Conservation (phyloP, 2,329 filamentous ascomycete species). For the Colletotrichum sp. region DNA sequence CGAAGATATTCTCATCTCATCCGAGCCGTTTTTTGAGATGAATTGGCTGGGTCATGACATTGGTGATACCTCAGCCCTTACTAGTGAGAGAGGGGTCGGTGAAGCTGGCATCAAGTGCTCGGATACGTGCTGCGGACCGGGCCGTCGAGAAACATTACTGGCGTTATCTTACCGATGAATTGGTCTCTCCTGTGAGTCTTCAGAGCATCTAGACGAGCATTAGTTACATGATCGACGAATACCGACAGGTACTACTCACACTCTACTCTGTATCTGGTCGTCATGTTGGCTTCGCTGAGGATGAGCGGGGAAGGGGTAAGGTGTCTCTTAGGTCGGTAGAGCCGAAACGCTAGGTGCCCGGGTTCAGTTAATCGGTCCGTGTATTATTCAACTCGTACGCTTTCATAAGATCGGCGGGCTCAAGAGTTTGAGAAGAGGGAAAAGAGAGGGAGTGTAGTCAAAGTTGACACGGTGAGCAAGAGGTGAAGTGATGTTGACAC, state of each 20-base stretch:
- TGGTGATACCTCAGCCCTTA: not conserved
- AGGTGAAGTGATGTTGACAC: constrained; percentile 9
- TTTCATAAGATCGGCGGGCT: not conserved
- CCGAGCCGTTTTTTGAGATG: not conserved
- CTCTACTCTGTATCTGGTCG: constrained; percentile 72
- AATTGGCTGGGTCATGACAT: not conserved
- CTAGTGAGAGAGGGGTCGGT: not conserved
- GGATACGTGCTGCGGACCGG: not conserved
- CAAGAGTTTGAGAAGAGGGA: not conserved
- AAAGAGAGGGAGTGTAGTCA: not conserved
- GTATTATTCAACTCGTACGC: not conserved
- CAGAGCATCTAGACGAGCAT: constrained; percentile 53
- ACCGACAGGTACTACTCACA: constrained; percentile 56
- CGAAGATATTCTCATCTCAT: not conserved
- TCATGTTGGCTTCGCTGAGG: constrained; percentile 47
- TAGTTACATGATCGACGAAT: constrained; percentile 6
- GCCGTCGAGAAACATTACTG: not conserved
- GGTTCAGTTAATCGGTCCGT: not conserved
- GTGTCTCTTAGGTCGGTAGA: not conserved
- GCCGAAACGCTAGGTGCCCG: not conserved
- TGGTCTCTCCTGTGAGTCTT: constrained; percentile 92
- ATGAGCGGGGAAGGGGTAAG: not conserved
- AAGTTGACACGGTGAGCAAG: not conserved
- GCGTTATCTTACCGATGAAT: constrained; percentile 68
- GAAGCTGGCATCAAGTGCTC: not conserved